These are phyloP conservation scores for Metschnikowia cubensis DNA, from an alignment of 805 yeast species.

Conservation along the genomic window DNA sequence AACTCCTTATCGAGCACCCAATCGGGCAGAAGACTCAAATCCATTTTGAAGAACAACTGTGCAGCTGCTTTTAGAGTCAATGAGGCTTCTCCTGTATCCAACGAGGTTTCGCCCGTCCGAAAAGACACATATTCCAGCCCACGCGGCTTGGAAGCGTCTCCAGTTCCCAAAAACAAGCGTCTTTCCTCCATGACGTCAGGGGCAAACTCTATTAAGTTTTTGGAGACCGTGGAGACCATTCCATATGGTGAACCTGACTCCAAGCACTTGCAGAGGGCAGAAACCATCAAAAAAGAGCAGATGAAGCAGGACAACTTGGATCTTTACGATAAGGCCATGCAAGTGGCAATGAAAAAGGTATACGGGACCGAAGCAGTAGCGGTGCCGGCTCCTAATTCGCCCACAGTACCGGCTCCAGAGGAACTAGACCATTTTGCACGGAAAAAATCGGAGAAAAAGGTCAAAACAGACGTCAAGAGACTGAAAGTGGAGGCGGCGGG, in stretches of 20 bases:
- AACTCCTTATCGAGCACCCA: constrained; percentile 14
- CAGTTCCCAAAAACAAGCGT: constrained; percentile 9
- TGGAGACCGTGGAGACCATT: constrained; percentile 36
- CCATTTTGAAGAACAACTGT: constrained; percentile 30
- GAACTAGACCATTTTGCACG: constrained; percentile 9
- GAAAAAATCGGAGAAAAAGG: constrained; percentile 11
- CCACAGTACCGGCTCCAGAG: background rate
- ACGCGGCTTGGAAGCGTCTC: constrained; percentile 3
- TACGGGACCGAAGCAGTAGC: constrained; percentile 35
- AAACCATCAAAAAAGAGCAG: constrained; percentile 10
- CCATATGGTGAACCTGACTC: constrained; percentile 14
- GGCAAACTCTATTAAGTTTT: constrained; percentile 34
- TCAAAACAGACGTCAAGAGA: constrained; percentile 10
- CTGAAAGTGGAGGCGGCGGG: constrained; percentile 14
- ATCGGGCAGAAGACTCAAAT: constrained; percentile 28
- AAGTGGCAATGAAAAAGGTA: constrained; percentile 53
- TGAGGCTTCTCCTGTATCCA: background rate
- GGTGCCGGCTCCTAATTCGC: background rate
- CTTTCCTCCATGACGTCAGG: constrained; percentile 21
- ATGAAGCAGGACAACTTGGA: constrained; percentile 40
- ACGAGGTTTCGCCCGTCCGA: background rate
- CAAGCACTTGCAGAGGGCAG: constrained; percentile 9
- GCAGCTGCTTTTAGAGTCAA: constrained; percentile 5
- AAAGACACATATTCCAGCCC: background rate
- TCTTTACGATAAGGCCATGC: constrained; percentile 51